Evolutionary conservation across 176 grass and related monocot species (phyloP).

Genomic region (Pontederia crassipes): DNA sequence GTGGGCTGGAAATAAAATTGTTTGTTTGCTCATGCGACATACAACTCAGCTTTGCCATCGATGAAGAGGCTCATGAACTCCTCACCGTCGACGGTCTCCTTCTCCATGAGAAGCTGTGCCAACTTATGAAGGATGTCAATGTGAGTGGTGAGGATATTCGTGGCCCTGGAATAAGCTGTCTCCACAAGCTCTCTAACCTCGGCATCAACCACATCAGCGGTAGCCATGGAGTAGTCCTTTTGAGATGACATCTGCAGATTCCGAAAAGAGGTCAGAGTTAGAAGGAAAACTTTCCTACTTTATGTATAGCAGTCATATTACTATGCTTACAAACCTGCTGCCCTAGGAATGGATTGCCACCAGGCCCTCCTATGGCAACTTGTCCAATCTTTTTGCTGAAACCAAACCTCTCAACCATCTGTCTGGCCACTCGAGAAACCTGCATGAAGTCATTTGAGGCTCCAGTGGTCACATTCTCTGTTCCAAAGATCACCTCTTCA

Average conservation of each 20-base stretch:
- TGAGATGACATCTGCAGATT: conserved; percentile 69
- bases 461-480: conserved; percentile 87
- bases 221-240: conserved; percentile 98
- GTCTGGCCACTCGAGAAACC: conserved; percentile 87
- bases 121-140: conserved; percentile 89
- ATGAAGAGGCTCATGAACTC: conserved; percentile 99
- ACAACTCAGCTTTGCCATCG: conserved; percentile 80
- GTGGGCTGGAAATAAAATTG: too few relatives aligned
- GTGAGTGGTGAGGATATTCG: conserved; percentile 56
- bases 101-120: conserved; percentile 84
- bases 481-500: conserved; percentile 96
- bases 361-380: conserved; percentile 72
- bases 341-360: conserved; percentile 96
- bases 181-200: conserved; percentile 95
- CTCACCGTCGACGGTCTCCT: conserved; percentile 92
- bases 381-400: conserved; percentile 98
- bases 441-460: conserved; percentile 98
- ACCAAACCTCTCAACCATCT: conserved; percentile 98
- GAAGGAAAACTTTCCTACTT: not conserved
- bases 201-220: conserved; percentile 68
- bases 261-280: conserved; percentile 4
- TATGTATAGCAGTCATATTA: not conserved
- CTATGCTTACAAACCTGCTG: conserved; percentile 52
- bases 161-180: conserved; percentile 61
- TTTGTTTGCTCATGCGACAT: conserved; percentile 39